phyloP scores from a whole-genome alignment of 2,329 filamentous ascomycete species.

The Ceratocystis albifundus region DNA sequence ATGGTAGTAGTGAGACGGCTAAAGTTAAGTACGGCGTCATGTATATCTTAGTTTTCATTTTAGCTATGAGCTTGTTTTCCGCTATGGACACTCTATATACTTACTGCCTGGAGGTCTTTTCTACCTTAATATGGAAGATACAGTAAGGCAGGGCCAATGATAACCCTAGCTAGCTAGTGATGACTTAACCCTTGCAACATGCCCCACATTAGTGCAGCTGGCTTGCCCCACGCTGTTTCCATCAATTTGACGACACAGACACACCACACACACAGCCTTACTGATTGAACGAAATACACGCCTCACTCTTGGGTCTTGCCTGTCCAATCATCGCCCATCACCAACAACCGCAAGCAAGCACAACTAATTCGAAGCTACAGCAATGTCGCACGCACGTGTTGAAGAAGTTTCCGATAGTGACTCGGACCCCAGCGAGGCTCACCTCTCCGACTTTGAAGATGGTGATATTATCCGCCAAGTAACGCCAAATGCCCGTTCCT shows the following conservation, averaged over 20 bases:
- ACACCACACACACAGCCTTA: slow-evolving; percentile 4
- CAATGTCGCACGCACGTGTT: slow-evolving; percentile 75
- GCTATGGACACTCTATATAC: too few relatives aligned
- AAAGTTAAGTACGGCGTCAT: too few relatives aligned
- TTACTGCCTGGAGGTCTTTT: too few relatives aligned
- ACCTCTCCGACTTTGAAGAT: slow-evolving; percentile 56
- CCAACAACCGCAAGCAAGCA: slow-evolving; percentile 16
- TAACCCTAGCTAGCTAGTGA: background rate
- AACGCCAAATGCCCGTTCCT: background rate
- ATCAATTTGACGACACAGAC: background rate
- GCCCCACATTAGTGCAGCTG: background rate
- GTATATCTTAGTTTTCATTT: too few relatives aligned
- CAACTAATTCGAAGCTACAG: slow-evolving; percentile 6
- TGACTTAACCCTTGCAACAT: background rate
- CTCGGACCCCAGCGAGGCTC: slow-evolving; percentile 79
- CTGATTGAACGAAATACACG: background rate
- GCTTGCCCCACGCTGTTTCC: background rate
- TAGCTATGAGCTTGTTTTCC: too few relatives aligned
- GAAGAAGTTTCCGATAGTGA: slow-evolving; percentile 86
- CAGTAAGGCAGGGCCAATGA: too few relatives aligned
- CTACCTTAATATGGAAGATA: too few relatives aligned
- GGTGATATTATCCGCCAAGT: slow-evolving; percentile 42
- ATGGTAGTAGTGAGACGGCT: too few relatives aligned
- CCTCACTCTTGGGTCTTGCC: slow-evolving; percentile 16
- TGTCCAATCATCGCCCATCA: background rate